Percentiles rank a stretch among this genome's conserved stretches.
Evolutionary conservation across 257 asterid species (phyloP).

Genomic region (Vinca minor): DNA sequence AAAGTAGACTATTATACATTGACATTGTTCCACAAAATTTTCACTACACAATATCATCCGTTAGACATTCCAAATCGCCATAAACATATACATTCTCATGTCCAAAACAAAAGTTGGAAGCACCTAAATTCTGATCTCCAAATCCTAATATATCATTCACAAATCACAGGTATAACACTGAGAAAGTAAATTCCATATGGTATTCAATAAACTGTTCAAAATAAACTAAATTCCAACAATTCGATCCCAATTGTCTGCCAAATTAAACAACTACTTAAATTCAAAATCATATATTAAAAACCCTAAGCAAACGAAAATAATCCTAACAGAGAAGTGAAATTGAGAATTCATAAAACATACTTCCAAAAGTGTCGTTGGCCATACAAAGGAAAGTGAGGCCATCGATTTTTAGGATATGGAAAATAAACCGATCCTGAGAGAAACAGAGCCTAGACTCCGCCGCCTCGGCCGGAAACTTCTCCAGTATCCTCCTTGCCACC

Average conservation of each 20-base stretch:
- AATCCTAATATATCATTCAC: neutral
- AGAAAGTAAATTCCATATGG: neutral
- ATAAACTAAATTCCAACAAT: neutral
- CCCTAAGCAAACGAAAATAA: neutral
- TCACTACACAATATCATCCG: neutral
- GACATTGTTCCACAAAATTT: neutral
- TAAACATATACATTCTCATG: neutral
- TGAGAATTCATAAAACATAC: slow-evolving; percentile 24
- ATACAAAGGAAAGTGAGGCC: slow-evolving; percentile 90
- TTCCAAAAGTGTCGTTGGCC: slow-evolving; percentile 95
- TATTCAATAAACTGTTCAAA: neutral
- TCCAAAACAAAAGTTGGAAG: too few relatives aligned
- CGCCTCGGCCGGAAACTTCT: slow-evolving; percentile 63
- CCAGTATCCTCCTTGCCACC: slow-evolving; percentile 81
- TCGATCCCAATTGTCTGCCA: neutral
- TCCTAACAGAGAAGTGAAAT: neutral
- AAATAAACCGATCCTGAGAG: slow-evolving; percentile 95
- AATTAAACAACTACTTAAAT: neutral
- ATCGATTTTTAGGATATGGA: slow-evolving; percentile 80
- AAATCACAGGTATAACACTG: neutral
- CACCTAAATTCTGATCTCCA: neutral
- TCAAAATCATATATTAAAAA: neutral
- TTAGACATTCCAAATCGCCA: neutral
- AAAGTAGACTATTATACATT: too few relatives aligned
- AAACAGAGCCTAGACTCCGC: slow-evolving; percentile 85